A percentile compares a stretch with the other conserved stretches of the same genome.
Evolutionary conservation across 2,329 filamentous ascomycete species (phyloP).

Genomic region (Sclerotinia borealis): DNA sequence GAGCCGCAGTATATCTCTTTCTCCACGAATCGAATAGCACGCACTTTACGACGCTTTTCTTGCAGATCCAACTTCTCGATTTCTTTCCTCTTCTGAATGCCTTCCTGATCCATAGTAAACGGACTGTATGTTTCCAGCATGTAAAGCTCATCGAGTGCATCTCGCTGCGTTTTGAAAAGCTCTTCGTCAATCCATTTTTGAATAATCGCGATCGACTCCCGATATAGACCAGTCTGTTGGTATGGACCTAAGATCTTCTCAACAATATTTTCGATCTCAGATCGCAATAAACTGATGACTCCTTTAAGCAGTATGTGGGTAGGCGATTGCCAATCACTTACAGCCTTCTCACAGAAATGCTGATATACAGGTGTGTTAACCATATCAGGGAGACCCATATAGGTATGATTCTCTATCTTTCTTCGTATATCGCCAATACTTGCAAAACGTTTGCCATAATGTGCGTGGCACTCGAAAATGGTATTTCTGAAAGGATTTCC

Average conservation of each 20-base stretch:
- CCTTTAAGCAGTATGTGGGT: constrained; percentile 39
- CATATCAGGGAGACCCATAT: constrained; percentile 53
- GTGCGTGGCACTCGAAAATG: background rate
- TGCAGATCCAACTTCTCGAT: constrained; percentile 42
- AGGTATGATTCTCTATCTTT: constrained; percentile 50
- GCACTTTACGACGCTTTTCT: constrained; percentile 44
- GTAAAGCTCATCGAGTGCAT: constrained; percentile 10
- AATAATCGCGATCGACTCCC: constrained; percentile 9
- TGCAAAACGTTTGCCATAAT: constrained; percentile 7
- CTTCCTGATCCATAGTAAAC: constrained; percentile 25
- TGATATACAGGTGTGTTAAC: constrained; percentile 56
- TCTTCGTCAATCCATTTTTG: constrained; percentile 14
- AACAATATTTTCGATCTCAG: constrained; percentile 27
- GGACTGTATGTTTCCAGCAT: constrained; percentile 13
- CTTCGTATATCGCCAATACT: constrained; percentile 41
- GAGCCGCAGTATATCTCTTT: background rate
- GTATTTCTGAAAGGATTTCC: background rate
- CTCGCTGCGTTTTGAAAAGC: constrained; percentile 4
- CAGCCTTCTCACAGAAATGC: constrained; percentile 49
- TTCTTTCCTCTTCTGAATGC: constrained; percentile 41
- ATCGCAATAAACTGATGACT: constrained; percentile 43
- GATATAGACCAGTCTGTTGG: constrained; percentile 16
- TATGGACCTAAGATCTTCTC: constrained; percentile 9
- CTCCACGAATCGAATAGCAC: constrained; percentile 39
- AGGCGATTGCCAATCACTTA: constrained; percentile 52